Evolutionary conservation across 768 basidiomycete genomes (phyloP), one percentile per base, ranked within the genome.

Genomic region (Suillus decipiens): DNA sequence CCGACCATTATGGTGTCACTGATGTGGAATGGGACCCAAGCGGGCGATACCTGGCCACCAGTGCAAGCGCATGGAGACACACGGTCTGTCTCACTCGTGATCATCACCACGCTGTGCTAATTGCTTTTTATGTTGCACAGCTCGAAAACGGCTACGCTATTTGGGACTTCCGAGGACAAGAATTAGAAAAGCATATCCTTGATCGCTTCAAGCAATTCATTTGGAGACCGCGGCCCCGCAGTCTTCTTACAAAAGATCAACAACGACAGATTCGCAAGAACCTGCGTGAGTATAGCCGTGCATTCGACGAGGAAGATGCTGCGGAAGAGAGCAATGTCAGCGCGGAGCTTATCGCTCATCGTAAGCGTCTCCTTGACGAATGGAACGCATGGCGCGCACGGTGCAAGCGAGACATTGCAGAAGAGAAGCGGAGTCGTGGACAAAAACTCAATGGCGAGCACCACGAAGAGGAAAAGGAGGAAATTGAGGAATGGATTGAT

Each of bases 191-290:
- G 73, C 88, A 89, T 58, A 87, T 95, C 63, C 81, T 91, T 66
- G 97, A 99, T 73, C 87, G 90, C 62, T 99, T 99, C 86, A 99
- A 99, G 81, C 97, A 99, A 76, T 95, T 99, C 78, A 85, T 98
- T 65, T 99, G 96, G 96, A 89, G 97, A 41, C 96, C 96, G 31
- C 89, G 97, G n/a, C 94, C 97, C 5, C 86, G 88, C 12, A 90
- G 93, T 3, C 78, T 99, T 58, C 82, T 99, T 62, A 83, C 87
- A 55, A 93, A 90, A 73, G 95, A 97, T 58, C 87, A 95, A 64
- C 94, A 97, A 72, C 88, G 88, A 67, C 85, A 84, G 59, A 86
- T 99, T 63, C 86, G 93, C 64, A 90, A 88, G 77, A 96, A 93
- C 73, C 83, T 99, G 67, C 88, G 90, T 63, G 96, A 99, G 75